phyloP scores from a whole-genome alignment of 2,329 filamentous ascomycete species.

The Sordariomycetes sp. region DNA sequence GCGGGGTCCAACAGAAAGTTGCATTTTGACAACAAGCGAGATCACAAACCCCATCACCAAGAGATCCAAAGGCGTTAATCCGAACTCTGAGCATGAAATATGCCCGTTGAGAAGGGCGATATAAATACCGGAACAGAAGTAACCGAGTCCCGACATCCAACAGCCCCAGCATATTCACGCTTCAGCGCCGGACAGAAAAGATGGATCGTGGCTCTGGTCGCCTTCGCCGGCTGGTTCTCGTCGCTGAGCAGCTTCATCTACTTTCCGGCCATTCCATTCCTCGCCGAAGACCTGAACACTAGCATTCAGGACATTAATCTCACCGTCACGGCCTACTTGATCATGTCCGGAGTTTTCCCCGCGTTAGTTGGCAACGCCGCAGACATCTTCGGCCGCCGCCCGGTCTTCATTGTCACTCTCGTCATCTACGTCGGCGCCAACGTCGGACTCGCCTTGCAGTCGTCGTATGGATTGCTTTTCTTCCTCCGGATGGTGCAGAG shows the following conservation, averaged over 20 bases:
- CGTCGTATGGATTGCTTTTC: constrained; percentile 30
- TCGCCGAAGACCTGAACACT: constrained; percentile 11
- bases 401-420: constrained; percentile 35
- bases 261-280: constrained; percentile 12
- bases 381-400: constrained; percentile 34
- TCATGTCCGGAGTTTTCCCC: constrained; percentile 27
- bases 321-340: constrained; percentile 28
- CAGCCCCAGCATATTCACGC: constrained; percentile 3
- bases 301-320: constrained; percentile 19
- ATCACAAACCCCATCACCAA: no score
- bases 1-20: no score
- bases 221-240: constrained; percentile 13
- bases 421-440: constrained; percentile 32
- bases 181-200: constrained; percentile 8
- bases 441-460: constrained; percentile 30
- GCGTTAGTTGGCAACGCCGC: constrained; percentile 37
- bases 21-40: no score
- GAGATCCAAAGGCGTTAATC: no score
- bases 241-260: constrained; percentile 15
- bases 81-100: no score
- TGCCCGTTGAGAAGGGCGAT: no score
- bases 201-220: constrained; percentile 9
- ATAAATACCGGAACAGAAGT: no score
- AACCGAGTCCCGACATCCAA: no score
- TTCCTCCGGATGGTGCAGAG: constrained; percentile 37